phyloP scores from a whole-genome alignment of 352 stramenopile species.

The Globisporangium lucens region DNA sequence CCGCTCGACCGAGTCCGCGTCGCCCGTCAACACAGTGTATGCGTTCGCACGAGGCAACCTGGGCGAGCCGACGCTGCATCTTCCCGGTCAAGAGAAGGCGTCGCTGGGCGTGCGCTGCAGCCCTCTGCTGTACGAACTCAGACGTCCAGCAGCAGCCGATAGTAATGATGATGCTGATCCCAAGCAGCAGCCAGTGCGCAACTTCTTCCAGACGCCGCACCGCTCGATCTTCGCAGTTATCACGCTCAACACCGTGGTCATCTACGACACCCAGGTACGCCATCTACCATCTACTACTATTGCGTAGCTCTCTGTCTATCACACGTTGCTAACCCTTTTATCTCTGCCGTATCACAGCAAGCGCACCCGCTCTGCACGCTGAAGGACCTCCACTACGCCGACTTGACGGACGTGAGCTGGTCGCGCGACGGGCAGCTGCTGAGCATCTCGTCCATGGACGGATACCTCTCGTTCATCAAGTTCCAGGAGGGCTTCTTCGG shows the following conservation, averaged over 20 bases:
- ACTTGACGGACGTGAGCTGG: slow-evolving; percentile 94
- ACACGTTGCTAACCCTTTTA: not conserved
- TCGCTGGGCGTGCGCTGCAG: slow-evolving; percentile 93
- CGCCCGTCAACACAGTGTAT: slow-evolving; percentile 86
- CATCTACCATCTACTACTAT: not conserved
- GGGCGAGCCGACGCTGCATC: slow-evolving; percentile 88
- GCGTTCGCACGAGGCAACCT: slow-evolving; percentile 93
- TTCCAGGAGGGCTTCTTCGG: slow-evolving; percentile 90
- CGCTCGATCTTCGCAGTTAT: slow-evolving; percentile 93
- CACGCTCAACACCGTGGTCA: slow-evolving; percentile 91
- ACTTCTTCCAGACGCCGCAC: slow-evolving; percentile 81
- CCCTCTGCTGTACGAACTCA: slow-evolving; percentile 90
- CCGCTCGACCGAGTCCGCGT: slow-evolving; percentile 36
- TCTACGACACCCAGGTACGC: slow-evolving; percentile 93
- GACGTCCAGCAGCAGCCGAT: slow-evolving; percentile 15
- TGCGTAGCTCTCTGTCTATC: not conserved
- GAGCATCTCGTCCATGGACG: slow-evolving; percentile 93
- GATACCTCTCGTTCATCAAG: slow-evolving; percentile 93
- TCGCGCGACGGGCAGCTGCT: slow-evolving; percentile 89
- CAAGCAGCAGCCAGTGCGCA: slow-evolving; percentile 17
- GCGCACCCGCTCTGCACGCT: slow-evolving; percentile 85
- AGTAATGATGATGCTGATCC: not conserved
- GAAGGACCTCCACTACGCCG: slow-evolving; percentile 92
- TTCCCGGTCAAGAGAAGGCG: slow-evolving; percentile 91
- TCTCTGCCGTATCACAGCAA: slow-evolving; percentile 33